Conservation (phyloP, 345 rosid genomes). For the Ricinus communis region DNA sequence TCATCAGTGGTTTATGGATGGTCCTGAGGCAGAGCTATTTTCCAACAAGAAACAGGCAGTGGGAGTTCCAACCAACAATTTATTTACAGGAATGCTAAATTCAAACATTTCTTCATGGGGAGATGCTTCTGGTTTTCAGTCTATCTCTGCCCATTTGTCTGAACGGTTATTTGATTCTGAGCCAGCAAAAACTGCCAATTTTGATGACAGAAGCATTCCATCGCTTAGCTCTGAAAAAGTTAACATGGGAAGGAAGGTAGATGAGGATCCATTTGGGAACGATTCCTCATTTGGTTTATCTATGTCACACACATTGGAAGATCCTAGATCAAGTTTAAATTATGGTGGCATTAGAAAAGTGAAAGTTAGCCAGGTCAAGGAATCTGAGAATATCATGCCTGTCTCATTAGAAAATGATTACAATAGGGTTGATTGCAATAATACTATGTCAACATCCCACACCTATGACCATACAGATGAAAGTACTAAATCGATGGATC, state of each 20-base stretch:
- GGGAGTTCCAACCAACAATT: slow-evolving; percentile 37
- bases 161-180: slow-evolving; percentile 43
- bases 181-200: slow-evolving; percentile 26
- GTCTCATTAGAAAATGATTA: slow-evolving; percentile 33
- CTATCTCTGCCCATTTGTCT: slow-evolving; percentile 37
- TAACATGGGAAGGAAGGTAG: slow-evolving; percentile 33
- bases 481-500: slow-evolving; percentile 24
- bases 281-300: slow-evolving; percentile 47
- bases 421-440: slow-evolving; percentile 22
- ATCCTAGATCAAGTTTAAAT: slow-evolving; percentile 35
- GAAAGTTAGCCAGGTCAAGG: slow-evolving; percentile 54
- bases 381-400: slow-evolving; percentile 37
- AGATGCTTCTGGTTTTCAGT: slow-evolving; percentile 37
- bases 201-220: slow-evolving; percentile 37
- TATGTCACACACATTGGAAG: slow-evolving; percentile 39
- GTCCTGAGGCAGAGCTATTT: slow-evolving; percentile 40
- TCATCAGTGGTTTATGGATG: slow-evolving; percentile 52
- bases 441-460: slow-evolving; percentile 14
- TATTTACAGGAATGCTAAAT: slow-evolving; percentile 39
- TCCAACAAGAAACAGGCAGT: slow-evolving; percentile 49
- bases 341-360: slow-evolving; percentile 53
- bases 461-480: slow-evolving; percentile 18
- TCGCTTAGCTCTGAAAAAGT: slow-evolving; percentile 32
- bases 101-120: slow-evolving; percentile 44
- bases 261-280: slow-evolving; percentile 30